Percentiles rank a stretch among this genome's conserved stretches.
These are phyloP conservation scores for Gnetum montanum DNA, from an alignment of 75 land plant genomes.

Conservation along the genomic window DNA sequence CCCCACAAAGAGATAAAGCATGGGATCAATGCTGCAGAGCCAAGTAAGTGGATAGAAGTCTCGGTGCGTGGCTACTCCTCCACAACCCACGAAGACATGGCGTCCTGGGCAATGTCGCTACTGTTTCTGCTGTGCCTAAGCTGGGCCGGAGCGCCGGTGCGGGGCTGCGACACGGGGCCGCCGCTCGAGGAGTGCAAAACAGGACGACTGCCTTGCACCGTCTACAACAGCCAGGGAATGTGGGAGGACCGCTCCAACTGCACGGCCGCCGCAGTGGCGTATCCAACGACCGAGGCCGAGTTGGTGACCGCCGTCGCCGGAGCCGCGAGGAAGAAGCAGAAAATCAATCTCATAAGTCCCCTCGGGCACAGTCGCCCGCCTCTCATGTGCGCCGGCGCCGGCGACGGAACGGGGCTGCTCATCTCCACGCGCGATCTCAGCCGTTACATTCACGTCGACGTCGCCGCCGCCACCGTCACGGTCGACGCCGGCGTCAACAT, in stretches of 20 bases:
- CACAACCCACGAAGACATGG: too few species aligned
- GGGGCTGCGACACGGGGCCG: too few species aligned
- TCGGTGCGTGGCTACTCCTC: too few species aligned
- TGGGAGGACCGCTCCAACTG: constrained; percentile 9
- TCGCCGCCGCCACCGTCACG: constrained; percentile 5
- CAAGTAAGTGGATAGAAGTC: too few species aligned
- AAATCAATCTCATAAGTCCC: constrained; percentile 20
- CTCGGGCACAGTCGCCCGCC: constrained; percentile 13
- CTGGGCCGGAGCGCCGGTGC: too few species aligned
- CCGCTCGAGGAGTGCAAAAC: background rate
- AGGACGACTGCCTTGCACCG: background rate
- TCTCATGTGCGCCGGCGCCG: constrained; percentile 17
- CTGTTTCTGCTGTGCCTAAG: too few species aligned
- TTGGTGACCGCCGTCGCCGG: constrained; percentile 26
- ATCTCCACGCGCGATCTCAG: constrained; percentile 20
- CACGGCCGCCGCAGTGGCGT: constrained; percentile 12
- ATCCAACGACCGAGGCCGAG: constrained; percentile 16
- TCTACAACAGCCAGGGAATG: background rate
- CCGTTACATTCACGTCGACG: constrained; percentile 2
- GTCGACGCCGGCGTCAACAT: constrained; percentile 16
- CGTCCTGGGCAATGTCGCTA: too few species aligned
- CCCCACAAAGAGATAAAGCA: too few species aligned
- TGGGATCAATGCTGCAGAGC: too few species aligned
- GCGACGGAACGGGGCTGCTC: constrained; percentile 11
- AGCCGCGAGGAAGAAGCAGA: constrained; percentile 10